Evolutionary conservation across 805 yeast species (phyloP).

Genomic region (Tetrapisispora nanseiensis): DNA sequence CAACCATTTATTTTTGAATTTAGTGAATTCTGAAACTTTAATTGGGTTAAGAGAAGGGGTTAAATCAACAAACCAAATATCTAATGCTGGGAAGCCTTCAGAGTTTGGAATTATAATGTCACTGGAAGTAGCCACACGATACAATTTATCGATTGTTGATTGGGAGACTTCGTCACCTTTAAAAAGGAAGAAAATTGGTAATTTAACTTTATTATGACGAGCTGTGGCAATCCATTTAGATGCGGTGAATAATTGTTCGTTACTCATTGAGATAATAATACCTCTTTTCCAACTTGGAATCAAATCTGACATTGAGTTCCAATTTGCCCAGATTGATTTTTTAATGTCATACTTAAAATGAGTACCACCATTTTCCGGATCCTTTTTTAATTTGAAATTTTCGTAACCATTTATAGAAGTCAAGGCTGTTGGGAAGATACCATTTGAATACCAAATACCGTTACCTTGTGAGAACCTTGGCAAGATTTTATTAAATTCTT

Average conservation of each 20-base stretch:
- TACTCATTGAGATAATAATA: conserved; percentile 18
- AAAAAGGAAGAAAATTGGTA: conserved; percentile 35
- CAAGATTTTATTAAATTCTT: conserved; percentile 10
- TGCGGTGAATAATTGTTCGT: conserved; percentile 25
- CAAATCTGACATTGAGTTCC: conserved; percentile 8
- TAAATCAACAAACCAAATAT: conserved; percentile 34
- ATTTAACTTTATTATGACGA: conserved; percentile 27
- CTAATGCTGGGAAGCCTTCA: conserved; percentile 18
- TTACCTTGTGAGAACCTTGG: conserved; percentile 10
- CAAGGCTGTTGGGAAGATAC: conserved; percentile 7
- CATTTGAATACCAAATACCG: conserved; percentile 6
- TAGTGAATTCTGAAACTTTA: conserved; percentile 20
- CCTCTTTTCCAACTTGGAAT: conserved; percentile 11
- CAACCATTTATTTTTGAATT: conserved; percentile 33
- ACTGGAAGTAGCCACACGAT: conserved; percentile 25
- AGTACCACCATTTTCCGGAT: background rate
- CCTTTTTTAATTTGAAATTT: background rate
- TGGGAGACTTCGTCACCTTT: conserved; percentile 30
- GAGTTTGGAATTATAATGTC: conserved; percentile 3
- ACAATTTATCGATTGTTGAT: conserved; percentile 25
- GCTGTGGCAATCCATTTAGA: conserved; percentile 33
- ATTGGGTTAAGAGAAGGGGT: conserved; percentile 14
- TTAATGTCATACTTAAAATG: conserved; percentile 6
- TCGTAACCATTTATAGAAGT: background rate
- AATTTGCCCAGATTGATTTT: conserved; percentile 13